Conservation (phyloP, 306 rosid genomes). For the Dalbergia oliveri region DNA sequence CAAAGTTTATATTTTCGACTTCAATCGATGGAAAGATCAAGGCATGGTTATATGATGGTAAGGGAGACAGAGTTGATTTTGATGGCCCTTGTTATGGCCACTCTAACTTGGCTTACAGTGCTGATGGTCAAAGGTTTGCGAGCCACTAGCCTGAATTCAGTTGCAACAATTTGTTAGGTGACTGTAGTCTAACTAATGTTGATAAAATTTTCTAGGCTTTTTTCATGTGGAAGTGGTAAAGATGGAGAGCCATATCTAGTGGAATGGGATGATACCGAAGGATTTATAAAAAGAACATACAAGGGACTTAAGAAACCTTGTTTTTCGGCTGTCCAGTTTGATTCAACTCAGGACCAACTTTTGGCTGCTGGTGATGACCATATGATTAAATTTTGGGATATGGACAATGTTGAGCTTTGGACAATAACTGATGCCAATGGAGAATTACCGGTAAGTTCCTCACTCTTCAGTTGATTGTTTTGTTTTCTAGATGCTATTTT, state of each 20-base stretch:
- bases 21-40: constrained; percentile 53
- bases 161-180: constrained; percentile 1
- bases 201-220: constrained; percentile 47
- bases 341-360: constrained; percentile 40
- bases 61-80: constrained; percentile 30
- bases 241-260: constrained; percentile 53
- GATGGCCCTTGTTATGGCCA: constrained; percentile 49
- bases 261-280: constrained; percentile 60
- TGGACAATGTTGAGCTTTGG: constrained; percentile 53
- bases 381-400: constrained; percentile 56
- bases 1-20: constrained; percentile 50
- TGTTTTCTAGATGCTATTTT: constrained; percentile 15
- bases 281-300: constrained; percentile 44
- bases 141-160: constrained; percentile 4
- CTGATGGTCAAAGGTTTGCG: constrained; percentile 51
- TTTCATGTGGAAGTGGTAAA: constrained; percentile 53
- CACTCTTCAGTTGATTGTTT: constrained; percentile 1
- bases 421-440: constrained; percentile 40
- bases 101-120: constrained; percentile 51
- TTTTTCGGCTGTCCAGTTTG: constrained; percentile 45
- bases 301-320: constrained; percentile 51
- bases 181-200: not conserved
- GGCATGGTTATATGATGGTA: constrained; percentile 46
- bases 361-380: constrained; percentile 61
- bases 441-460: constrained; percentile 47